Evolutionary conservation across 2,329 filamentous ascomycete species (phyloP).

Genomic region (Aspergillus sclerotialis): DNA sequence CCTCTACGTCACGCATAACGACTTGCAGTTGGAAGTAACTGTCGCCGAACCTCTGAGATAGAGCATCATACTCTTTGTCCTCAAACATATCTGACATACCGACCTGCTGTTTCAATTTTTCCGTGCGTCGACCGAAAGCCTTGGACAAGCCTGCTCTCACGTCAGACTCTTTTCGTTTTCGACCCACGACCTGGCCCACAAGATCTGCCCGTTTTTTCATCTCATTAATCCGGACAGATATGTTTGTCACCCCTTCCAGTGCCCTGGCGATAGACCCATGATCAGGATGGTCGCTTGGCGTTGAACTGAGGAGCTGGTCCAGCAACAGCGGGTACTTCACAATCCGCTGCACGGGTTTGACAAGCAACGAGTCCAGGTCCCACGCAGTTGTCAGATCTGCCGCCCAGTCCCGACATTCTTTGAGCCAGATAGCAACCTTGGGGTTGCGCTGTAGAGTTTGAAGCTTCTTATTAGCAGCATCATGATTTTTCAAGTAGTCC

Average conservation of each 20-base stretch:
- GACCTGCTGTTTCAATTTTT: constrained; percentile 71
- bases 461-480: constrained; percentile 56
- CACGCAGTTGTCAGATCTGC: constrained; percentile 89
- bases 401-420: constrained; percentile 86
- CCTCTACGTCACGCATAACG: constrained; percentile 87
- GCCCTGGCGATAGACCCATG: constrained; percentile 63
- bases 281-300: constrained; percentile 78
- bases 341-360: constrained; percentile 93
- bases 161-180: constrained; percentile 83
- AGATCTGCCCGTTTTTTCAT: constrained; percentile 91
- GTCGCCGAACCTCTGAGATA: constrained; percentile 82
- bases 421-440: constrained; percentile 71
- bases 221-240: constrained; percentile 73
- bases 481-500: constrained; percentile 59
- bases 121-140: constrained; percentile 80
- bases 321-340: constrained; percentile 90
- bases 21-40: constrained; percentile 91
- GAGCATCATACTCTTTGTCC: constrained; percentile 71
- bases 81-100: constrained; percentile 62
- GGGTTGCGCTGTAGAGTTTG: constrained; percentile 45
- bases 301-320: constrained; percentile 69
- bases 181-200: constrained; percentile 78
- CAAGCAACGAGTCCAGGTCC: constrained; percentile 91
- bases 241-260: constrained; percentile 59
- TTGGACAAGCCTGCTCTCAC: constrained; percentile 78